These are phyloP conservation scores for Cladobotryum mycophilum DNA, from an alignment of 2,329 filamentous ascomycete genomes.

Conservation along the genomic window DNA sequence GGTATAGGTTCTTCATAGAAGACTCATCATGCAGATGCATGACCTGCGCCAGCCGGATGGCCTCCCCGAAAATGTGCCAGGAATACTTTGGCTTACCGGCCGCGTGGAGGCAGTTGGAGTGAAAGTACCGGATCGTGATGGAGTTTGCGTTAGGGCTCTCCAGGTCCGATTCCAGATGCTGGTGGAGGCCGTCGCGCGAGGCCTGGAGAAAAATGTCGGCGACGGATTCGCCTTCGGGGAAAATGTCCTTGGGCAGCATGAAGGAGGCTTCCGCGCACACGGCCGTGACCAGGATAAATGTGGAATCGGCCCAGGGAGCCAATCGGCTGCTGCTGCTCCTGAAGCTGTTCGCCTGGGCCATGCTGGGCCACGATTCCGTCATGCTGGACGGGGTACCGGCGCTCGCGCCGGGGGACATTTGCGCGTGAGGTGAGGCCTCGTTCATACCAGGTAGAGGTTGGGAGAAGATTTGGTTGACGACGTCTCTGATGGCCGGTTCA, in stretches of 20 bases:
- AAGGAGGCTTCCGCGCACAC: constrained; percentile 37
- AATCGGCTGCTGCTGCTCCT: constrained; percentile 10
- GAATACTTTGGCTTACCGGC: constrained; percentile 36
- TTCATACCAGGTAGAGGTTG: constrained; percentile 11
- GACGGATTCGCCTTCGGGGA: constrained; percentile 31
- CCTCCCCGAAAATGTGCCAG: constrained; percentile 41
- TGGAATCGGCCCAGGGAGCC: constrained; percentile 30
- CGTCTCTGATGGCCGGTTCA: constrained; percentile 33
- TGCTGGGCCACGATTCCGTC: constrained; percentile 7
- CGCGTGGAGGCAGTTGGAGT: constrained; percentile 40
- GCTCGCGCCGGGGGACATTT: constrained; percentile 8
- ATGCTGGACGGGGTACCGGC: constrained; percentile 11
- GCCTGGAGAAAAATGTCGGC: constrained; percentile 34
- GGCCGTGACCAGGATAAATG: constrained; percentile 38
- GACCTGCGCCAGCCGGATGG: constrained; percentile 34
- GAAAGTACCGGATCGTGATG: constrained; percentile 37
- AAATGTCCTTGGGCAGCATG: constrained; percentile 32
- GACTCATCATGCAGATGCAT: constrained; percentile 38
- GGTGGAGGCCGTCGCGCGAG: constrained; percentile 31
- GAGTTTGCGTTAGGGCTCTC: constrained; percentile 37
- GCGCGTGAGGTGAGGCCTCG: constrained; percentile 8
- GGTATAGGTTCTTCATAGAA: constrained; percentile 27
- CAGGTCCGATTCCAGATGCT: constrained; percentile 36
- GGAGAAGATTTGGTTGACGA: constrained; percentile 26
- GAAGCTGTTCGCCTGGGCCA: constrained; percentile 5